Evolutionary conservation across 2,329 filamentous ascomycete genomes (phyloP).

Genomic region (Ascochyta lentis): DNA sequence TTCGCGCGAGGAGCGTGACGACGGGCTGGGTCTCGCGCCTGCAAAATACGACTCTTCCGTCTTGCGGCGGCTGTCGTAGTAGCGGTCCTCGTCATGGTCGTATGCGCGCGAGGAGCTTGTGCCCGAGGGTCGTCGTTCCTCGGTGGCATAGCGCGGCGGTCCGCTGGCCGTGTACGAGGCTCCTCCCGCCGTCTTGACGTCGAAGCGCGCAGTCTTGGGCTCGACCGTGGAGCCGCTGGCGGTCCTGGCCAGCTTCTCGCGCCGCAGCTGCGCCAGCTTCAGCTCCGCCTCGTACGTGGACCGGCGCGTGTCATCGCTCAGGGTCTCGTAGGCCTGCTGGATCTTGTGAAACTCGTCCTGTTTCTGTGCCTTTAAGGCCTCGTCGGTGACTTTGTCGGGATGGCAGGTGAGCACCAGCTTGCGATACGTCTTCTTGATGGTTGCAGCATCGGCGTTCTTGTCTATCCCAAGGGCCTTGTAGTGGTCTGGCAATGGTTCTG

Average conservation of each 20-base stretch:
- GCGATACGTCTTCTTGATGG: constrained; percentile 80
- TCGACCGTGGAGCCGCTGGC: constrained; percentile 33
- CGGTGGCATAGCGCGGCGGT: constrained; percentile 37
- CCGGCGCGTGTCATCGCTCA: constrained; percentile 77
- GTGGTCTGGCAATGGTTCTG: constrained; percentile 69
- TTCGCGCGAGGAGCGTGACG: constrained; percentile 33
- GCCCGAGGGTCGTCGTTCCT: constrained; percentile 40
- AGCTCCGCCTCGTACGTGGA: constrained; percentile 79
- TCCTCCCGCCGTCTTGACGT: constrained; percentile 38
- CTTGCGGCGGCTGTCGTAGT: constrained; percentile 49
- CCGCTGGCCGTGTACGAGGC: constrained; percentile 28
- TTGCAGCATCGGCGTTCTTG: constrained; percentile 71
- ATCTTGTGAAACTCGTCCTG: constrained; percentile 90
- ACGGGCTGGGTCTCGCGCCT: constrained; percentile 34
- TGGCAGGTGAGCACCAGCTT: constrained; percentile 89
- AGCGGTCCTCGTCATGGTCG: constrained; percentile 44
- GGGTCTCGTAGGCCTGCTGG: constrained; percentile 89
- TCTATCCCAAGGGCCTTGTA: constrained; percentile 78
- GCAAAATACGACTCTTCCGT: constrained; percentile 45
- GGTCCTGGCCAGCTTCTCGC: constrained; percentile 56
- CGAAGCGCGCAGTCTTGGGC: constrained; percentile 43
- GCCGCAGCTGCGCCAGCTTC: constrained; percentile 69
- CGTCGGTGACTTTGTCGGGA: constrained; percentile 87
- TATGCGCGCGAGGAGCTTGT: constrained; percentile 2
- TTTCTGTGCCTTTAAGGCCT: constrained; percentile 76